Base-by-base conservation (phyloP, 202 grass and related monocot species). In the Zizania palustris region DNA sequence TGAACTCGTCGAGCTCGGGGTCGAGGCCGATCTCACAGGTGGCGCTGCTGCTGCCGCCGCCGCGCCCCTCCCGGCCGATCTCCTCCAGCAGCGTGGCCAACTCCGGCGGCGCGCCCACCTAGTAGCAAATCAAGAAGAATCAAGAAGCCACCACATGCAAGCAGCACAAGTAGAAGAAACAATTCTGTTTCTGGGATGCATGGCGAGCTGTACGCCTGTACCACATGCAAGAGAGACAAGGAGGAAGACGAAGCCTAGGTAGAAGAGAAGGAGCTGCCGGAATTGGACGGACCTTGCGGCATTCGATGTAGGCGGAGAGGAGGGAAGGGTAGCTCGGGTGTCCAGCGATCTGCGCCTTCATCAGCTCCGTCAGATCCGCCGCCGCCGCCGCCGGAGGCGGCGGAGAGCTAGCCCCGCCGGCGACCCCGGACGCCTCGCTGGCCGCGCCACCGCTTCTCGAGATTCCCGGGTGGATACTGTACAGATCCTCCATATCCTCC, bases 1-100 rank as follows among this genome's bases (percentile, higher is more conserved):
- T 99, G 85, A 99, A 99, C 40, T 93, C 88, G 85, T 99, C 96
- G 44, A 99, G 96, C 90, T 99, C 92, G 1, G 92, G 96, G 87
- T 99, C 90, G 19, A 89, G 72, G 51, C 85, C 89, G 33, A 87
- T 84, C 67, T 96, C 78, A 8, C 65, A 63, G 38, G 50, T 63
- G 69, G 40, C 20, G 15, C 51, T 37, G 19, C 72, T 7, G 39
- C 61, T 53, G 63, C 18, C 55, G 19, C 71, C 41, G 60, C 41
- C 65, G 69, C 83, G 71, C 51, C 83, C 72, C 54, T 96, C 96
- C 34, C 83, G 76, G 33, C 84, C 78, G 50, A 99, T 96, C 68
- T 96, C 90, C 77, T 99, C 92, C 36, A 99, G 69, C 71, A 99
- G 82, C 76, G 90, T 77, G 38, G 88, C 85, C 78, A 92, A 83